Conservation (phyloP, 306 rosid genomes). For the Comarum palustre region DNA sequence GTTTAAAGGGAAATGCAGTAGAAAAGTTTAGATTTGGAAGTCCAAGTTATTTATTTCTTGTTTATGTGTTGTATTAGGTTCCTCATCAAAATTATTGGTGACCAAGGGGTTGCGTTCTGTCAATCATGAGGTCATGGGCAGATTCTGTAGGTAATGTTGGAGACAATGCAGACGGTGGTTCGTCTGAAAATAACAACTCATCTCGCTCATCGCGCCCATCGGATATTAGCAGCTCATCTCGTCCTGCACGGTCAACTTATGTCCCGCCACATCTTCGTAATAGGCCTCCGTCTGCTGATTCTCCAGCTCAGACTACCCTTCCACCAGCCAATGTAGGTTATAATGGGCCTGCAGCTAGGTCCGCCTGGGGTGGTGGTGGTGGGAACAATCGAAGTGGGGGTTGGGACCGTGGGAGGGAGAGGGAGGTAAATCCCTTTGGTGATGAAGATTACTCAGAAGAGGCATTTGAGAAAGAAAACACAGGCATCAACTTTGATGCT, state of each 20-base stretch:
- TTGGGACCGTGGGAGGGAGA: conserved; percentile 58
- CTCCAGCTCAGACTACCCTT: conserved; percentile 29
- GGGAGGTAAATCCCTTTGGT: conserved; percentile 68
- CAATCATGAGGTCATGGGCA: conserved; percentile 65
- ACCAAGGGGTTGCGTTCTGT: conserved; percentile 25
- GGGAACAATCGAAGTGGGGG: conserved; percentile 48
- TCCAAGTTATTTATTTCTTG: conserved; percentile 10
- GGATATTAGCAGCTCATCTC: conserved; percentile 23
- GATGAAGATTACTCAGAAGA: conserved; percentile 38
- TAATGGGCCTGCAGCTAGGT: conserved; percentile 36
- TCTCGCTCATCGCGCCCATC: conserved; percentile 23
- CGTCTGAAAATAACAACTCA: conserved; percentile 29
- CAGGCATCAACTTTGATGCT: conserved; percentile 75
- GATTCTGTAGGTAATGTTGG: conserved; percentile 53
- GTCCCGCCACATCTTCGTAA: conserved; percentile 85
- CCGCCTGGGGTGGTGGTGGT: conserved; percentile 40
- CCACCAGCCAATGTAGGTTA: conserved; percentile 27
- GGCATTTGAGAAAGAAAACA: conserved; percentile 47
- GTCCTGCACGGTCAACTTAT: conserved; percentile 47
- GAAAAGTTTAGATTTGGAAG: conserved; percentile 30
- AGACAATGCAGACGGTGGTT: conserved; percentile 34
- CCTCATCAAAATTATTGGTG: conserved; percentile 14
- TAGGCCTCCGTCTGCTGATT: conserved; percentile 42
- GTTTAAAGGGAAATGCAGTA: background rate
- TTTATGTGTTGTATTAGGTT: conserved; percentile 32